Evolutionary conservation across 108 stramenopile genomes (phyloP), one percentile per base, ranked within the genome.

Genomic region (Parietichytrium sp.): DNA sequence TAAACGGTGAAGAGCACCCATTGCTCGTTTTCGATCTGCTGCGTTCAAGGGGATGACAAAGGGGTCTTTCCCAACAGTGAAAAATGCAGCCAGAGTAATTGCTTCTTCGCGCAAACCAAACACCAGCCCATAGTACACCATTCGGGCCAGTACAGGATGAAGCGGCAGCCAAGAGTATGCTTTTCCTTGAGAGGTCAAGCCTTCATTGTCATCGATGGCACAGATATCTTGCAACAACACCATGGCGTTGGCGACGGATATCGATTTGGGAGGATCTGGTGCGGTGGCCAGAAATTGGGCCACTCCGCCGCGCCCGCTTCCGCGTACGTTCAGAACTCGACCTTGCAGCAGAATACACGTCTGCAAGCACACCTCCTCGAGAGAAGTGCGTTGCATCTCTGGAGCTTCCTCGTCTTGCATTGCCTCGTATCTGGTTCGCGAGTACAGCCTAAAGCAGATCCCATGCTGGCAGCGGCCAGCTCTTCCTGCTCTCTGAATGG

Each of bases 401-500:
- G 98, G 94, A 29, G 91, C 82, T 77, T 81, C 42, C 20, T 29
- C 15, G 89, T 91, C 93, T 90, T 94, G 52, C 83, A 82, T 54
- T 78, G 52, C n/a, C 80, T 52, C 29, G 85, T 91, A 26, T 91
- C 95, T 49, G 42, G 81, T 31, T 1, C 90, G 88, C 10, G 93
- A 93, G 84, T 91, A 96, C 8, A 99, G 84, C 83, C 94, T 94
- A 42, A 87, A 96, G 87, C 93, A 95, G 4, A 79, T 47, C 20
- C 98, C 98, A 8, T 92, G 86, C 42, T 92, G 92, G 26, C 96
- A 94, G 30, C 98, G 87, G 2, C 97, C 98, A 0, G 98, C 97
- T 36, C 98, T 88, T 51, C 98, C 96, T 30, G 91, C 86, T 7
- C 97, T 81, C 85, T 99, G 96, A 55, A 93, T 91, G 7, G 95